Evolutionary conservation across 495 filamentous ascomycete genomes (phyloP).

Genomic region (Extremus antarcticus): DNA sequence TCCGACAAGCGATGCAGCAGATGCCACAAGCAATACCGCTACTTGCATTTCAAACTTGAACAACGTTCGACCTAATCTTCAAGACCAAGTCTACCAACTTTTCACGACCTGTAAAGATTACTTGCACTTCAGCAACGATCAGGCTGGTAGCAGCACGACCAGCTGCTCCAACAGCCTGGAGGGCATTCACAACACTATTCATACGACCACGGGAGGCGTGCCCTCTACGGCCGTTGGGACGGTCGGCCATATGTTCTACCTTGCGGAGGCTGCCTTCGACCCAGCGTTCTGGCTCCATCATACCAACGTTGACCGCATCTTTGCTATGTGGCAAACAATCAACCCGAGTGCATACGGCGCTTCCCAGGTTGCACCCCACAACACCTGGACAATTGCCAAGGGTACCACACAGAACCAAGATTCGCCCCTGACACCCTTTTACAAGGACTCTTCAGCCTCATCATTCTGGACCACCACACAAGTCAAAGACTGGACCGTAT

Average conservation of each 20-base stretch:
- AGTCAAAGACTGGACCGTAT: conserved; percentile 14
- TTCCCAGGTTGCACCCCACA: conserved; percentile 16
- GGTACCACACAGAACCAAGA: conserved; percentile 16
- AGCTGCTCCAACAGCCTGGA: conserved; percentile 24
- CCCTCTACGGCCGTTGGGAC: conserved; percentile 1
- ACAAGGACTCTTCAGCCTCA: conserved; percentile 15
- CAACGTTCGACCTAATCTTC: conserved; percentile 16
- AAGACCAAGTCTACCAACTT: conserved; percentile 23
- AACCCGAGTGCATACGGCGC: conserved; percentile 19
- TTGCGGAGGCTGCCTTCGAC: conserved; percentile 21
- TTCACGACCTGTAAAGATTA: conserved; percentile 20
- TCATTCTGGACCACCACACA: conserved; percentile 19
- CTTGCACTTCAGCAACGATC: conserved; percentile 21
- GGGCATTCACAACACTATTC: conserved; percentile 25
- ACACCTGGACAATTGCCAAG: conserved; percentile 18
- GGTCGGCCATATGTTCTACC: conserved; percentile 23
- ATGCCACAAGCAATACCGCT: conserved; percentile 9
- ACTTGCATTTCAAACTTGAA: conserved; percentile 12
- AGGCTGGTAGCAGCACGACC: conserved; percentile 13
- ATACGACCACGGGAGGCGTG: conserved; percentile 16
- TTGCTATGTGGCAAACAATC: conserved; percentile 22
- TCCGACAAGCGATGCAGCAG: conserved; percentile 12
- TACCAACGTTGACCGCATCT: conserved; percentile 22
- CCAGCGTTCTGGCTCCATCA: conserved; percentile 26
- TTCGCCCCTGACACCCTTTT: conserved; percentile 21